A percentile compares a stretch with the other conserved stretches of the same genome.
Evolutionary conservation across 2,329 filamentous ascomycete species (phyloP).

Genomic region (Dothideomycetidae sp.): DNA sequence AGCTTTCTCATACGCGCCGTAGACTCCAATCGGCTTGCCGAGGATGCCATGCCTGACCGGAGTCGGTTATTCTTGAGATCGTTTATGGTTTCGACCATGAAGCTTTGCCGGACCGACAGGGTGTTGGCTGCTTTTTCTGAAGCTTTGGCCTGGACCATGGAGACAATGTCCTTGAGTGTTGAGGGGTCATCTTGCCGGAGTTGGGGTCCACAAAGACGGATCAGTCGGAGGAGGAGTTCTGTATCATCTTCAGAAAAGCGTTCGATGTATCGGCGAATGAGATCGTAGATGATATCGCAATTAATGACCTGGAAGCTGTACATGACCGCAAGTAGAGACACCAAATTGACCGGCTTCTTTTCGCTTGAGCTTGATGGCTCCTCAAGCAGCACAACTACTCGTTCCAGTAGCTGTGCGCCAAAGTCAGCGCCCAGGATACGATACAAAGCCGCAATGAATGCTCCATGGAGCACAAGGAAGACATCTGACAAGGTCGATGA

Average conservation of each 20-base stretch:
- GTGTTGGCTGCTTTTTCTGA: slow-evolving; percentile 51
- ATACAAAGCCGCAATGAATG: slow-evolving; percentile 78
- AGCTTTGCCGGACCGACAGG: slow-evolving; percentile 77
- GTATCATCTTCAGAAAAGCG: slow-evolving; percentile 74
- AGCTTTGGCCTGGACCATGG: slow-evolving; percentile 60
- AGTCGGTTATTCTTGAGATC: slow-evolving; percentile 89
- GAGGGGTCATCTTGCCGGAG: slow-evolving; percentile 80
- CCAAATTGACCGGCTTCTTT: slow-evolving; percentile 60
- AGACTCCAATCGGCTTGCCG: slow-evolving; percentile 63
- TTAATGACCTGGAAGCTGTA: slow-evolving; percentile 87
- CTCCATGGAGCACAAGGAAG: slow-evolving; percentile 78
- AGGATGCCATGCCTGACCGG: slow-evolving; percentile 58
- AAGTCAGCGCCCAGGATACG: slow-evolving; percentile 79
- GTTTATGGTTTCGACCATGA: slow-evolving; percentile 94
- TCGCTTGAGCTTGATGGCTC: slow-evolving; percentile 23
- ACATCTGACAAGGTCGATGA: slow-evolving; percentile 68
- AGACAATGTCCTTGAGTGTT: slow-evolving; percentile 75
- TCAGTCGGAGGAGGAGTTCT: slow-evolving; percentile 71
- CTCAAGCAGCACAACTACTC: slow-evolving; percentile 61
- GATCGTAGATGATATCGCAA: slow-evolving; percentile 76
- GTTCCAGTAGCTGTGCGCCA: slow-evolving; percentile 71
- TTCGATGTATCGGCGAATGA: slow-evolving; percentile 62
- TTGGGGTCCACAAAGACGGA: slow-evolving; percentile 66
- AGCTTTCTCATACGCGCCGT: slow-evolving; percentile 80
- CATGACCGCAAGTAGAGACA: slow-evolving; percentile 69